These are phyloP conservation scores for Clonostachys rhizophaga DNA, from an alignment of 2,329 filamentous ascomycete species.

Conservation along the genomic window DNA sequence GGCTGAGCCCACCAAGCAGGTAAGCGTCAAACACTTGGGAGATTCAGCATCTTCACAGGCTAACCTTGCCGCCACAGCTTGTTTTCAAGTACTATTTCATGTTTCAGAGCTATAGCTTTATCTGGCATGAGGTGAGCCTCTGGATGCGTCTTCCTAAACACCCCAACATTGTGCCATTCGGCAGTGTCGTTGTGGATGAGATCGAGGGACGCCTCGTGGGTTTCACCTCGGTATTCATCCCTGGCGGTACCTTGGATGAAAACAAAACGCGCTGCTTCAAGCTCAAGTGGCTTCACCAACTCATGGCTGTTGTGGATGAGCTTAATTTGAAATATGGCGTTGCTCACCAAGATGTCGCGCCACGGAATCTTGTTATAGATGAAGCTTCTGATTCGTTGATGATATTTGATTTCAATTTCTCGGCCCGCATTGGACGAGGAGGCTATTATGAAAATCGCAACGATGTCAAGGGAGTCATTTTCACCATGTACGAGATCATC, in stretches of 20 bases:
- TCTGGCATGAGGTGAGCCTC: constrained; percentile 25
- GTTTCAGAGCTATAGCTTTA: constrained; percentile 6
- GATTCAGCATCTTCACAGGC: too few relatives aligned
- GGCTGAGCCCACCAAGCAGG: not conserved
- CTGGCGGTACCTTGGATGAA: constrained; percentile 8
- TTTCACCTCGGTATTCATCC: constrained; percentile 23
- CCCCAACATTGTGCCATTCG: constrained; percentile 24
- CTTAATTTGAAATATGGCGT: constrained; percentile 29
- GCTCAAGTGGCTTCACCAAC: constrained; percentile 27
- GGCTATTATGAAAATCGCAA: constrained; percentile 12
- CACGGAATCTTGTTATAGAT: constrained; percentile 29
- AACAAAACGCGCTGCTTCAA: constrained; percentile 22
- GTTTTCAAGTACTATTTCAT: constrained; percentile 26
- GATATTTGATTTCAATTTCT: constrained; percentile 28
- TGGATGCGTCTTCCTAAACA: constrained; percentile 24
- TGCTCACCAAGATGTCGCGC: constrained; percentile 28
- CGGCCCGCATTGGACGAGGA: constrained; percentile 10
- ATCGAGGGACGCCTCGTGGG: constrained; percentile 21
- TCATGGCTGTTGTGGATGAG: constrained; percentile 22
- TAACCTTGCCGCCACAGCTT: not conserved
- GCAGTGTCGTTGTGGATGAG: constrained; percentile 22
- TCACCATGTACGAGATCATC: constrained; percentile 29
- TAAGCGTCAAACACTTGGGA: not conserved
- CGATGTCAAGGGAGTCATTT: constrained; percentile 27
- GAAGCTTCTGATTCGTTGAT: constrained; percentile 20